Conservation (phyloP, 371 early-diverging fungal genomes). For the Mucor circinelloides region DNA sequence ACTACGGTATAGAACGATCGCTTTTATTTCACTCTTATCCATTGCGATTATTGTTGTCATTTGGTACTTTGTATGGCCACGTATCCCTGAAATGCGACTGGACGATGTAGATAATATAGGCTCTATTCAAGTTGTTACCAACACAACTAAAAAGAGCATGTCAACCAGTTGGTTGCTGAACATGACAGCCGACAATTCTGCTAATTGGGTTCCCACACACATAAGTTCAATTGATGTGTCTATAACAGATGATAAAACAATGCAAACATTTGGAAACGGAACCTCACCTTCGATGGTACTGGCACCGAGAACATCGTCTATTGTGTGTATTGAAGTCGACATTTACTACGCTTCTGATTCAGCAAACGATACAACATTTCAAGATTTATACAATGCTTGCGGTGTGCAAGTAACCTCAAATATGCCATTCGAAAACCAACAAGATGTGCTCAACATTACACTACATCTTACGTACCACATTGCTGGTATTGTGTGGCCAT, state of each 20-base stretch:
- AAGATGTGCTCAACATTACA: constrained; percentile 29
- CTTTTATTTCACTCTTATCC: not conserved
- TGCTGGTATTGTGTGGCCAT: constrained; percentile 41
- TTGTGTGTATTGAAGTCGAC: constrained; percentile 11
- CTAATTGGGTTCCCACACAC: constrained; percentile 38
- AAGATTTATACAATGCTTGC: constrained; percentile 41
- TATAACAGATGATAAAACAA: constrained; percentile 22
- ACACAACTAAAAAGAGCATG: constrained; percentile 20
- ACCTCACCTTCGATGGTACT: constrained; percentile 6
- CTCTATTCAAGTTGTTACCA: constrained; percentile 15
- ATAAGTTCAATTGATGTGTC: constrained; percentile 17
- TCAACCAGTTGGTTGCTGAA: constrained; percentile 29
- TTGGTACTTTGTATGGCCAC: constrained; percentile 45
- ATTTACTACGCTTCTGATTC: constrained; percentile 23
- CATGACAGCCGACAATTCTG: constrained; percentile 30
- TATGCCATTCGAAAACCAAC: constrained; percentile 18
- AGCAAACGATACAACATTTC: constrained; percentile 36
- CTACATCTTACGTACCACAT: constrained; percentile 33
- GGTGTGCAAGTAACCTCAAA: constrained; percentile 24
- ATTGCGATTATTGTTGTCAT: constrained; percentile 20
- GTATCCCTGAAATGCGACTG: constrained; percentile 26
- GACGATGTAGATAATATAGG: constrained; percentile 21
- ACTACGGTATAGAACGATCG: constrained; percentile 9
- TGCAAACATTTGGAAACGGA: constrained; percentile 16
- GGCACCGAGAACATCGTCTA: constrained; percentile 8